A percentile compares a stretch with the other conserved stretches of the same genome.
These are phyloP conservation scores for Apophysomyces ossiformis DNA, from an alignment of 371 early-diverging fungal genomes.

Conservation along the genomic window DNA sequence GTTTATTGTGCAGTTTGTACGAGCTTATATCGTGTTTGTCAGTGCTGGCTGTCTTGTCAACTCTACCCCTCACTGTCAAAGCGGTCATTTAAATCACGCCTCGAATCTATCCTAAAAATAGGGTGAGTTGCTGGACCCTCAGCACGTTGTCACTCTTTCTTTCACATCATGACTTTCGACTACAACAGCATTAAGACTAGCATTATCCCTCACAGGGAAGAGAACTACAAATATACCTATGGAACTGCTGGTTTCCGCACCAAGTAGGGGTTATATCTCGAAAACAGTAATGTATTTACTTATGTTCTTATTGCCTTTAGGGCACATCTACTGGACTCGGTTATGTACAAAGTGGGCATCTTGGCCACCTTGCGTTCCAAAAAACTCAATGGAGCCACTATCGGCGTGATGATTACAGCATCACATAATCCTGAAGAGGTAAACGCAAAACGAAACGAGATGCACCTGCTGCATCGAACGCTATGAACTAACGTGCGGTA, in stretches of 20 bases:
- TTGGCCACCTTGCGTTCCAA: constrained; percentile 93
- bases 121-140: background rate
- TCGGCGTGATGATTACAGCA: constrained; percentile 99
- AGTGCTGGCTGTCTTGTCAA: background rate
- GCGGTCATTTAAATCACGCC: background rate
- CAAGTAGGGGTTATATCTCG: constrained; percentile 52
- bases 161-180: constrained; percentile 29
- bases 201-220: constrained; percentile 36
- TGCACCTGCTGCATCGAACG: background rate
- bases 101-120: background rate
- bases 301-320: constrained; percentile 37
- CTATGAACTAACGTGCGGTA: background rate
- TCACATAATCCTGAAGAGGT: constrained; percentile 97
- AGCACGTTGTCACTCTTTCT: background rate
- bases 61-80: background rate
- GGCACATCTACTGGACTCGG: constrained; percentile 85
- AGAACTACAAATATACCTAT: constrained; percentile 70
- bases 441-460: constrained; percentile 20
- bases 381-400: constrained; percentile 81
- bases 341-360: constrained; percentile 94
- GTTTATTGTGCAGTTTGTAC: background rate
- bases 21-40: too few species aligned
- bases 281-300: background rate
- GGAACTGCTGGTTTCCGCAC: constrained; percentile 99
- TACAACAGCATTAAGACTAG: constrained; percentile 37